Conservation (phyloP, 495 filamentous ascomycete species). For the Neurospora terricola region DNA sequence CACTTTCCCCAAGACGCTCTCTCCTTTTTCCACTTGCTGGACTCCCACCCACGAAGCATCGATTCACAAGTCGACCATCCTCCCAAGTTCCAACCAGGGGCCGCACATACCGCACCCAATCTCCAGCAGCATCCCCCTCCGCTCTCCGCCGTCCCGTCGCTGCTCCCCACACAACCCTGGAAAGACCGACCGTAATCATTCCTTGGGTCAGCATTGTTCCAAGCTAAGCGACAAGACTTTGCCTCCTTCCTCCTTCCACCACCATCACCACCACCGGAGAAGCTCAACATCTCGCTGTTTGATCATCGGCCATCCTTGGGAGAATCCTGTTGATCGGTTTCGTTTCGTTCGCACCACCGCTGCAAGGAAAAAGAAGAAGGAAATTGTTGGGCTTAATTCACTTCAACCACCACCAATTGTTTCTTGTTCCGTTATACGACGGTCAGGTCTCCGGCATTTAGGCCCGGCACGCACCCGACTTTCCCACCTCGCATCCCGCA, state of each 20-base stretch:
- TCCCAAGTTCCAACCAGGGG: background rate
- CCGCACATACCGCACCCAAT: background rate
- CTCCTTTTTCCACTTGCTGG: background rate
- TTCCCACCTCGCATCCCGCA: slow-evolving; percentile 3
- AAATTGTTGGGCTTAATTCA: slow-evolving; percentile 19
- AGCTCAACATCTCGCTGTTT: slow-evolving; percentile 11
- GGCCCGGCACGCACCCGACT: slow-evolving; percentile 9
- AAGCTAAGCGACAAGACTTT: background rate
- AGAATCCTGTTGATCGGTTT: slow-evolving; percentile 29
- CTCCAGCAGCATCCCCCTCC: background rate
- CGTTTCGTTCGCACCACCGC: slow-evolving; percentile 26
- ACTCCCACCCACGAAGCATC: background rate
- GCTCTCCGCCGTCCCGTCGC: background rate
- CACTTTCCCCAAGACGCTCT: background rate
- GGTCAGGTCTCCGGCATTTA: slow-evolving; percentile 6
- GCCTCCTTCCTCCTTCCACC: background rate
- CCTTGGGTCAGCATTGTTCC: background rate
- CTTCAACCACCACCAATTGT: slow-evolving; percentile 26
- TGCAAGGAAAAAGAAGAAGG: background rate
- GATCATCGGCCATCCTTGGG: slow-evolving; percentile 24
- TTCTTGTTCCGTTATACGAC: slow-evolving; percentile 13
- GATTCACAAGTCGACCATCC: background rate
- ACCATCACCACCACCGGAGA: background rate
- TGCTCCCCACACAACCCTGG: background rate
- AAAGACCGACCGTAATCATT: background rate